Conservation (phyloP, 2,329 filamentous ascomycete species). For the Pseudogymnoascus sp. region DNA sequence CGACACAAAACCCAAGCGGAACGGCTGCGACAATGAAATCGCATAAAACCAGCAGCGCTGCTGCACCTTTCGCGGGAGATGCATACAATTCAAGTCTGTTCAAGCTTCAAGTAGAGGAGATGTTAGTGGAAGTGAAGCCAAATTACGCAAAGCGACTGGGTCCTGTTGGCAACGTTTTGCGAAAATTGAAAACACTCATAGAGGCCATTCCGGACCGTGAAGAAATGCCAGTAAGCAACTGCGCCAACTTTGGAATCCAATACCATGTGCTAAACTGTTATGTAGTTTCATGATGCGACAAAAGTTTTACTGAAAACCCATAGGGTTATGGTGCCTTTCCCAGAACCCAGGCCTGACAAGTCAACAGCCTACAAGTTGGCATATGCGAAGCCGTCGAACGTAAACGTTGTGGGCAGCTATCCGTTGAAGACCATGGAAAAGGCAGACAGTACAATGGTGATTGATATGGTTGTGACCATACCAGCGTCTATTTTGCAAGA, state of each 20-base stretch:
- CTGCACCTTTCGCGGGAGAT: conserved; percentile 34
- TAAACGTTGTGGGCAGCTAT: conserved; percentile 88
- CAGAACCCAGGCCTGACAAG: conserved; percentile 66
- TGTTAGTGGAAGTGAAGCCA: conserved; percentile 49
- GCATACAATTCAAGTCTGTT: conserved; percentile 60
- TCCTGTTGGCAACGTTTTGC: conserved; percentile 46
- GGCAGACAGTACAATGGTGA: conserved; percentile 47
- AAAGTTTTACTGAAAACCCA: conserved; percentile 60
- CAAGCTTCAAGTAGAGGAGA: conserved; percentile 59
- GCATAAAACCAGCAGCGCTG: conserved; percentile 16
- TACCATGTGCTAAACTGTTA: conserved; percentile 1
- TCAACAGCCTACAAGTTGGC: conserved; percentile 76
- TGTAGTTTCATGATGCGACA: conserved; percentile 60
- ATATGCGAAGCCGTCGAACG: conserved; percentile 65
- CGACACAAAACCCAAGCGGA: conserved; percentile 6
- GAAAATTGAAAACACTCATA: conserved; percentile 48
- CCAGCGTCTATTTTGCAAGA: conserved; percentile 75
- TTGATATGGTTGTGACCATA: conserved; percentile 87
- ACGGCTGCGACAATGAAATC: not conserved
- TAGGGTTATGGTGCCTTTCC: conserved; percentile 72
- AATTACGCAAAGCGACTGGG: conserved; percentile 50
- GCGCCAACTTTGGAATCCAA: not conserved
- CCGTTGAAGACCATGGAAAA: conserved; percentile 67
- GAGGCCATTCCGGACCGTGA: conserved; percentile 47
- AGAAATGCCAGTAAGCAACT: conserved; percentile 35